Conservation (phyloP, 129 eudicot genomes). For the Pulicaria dysenterica region DNA sequence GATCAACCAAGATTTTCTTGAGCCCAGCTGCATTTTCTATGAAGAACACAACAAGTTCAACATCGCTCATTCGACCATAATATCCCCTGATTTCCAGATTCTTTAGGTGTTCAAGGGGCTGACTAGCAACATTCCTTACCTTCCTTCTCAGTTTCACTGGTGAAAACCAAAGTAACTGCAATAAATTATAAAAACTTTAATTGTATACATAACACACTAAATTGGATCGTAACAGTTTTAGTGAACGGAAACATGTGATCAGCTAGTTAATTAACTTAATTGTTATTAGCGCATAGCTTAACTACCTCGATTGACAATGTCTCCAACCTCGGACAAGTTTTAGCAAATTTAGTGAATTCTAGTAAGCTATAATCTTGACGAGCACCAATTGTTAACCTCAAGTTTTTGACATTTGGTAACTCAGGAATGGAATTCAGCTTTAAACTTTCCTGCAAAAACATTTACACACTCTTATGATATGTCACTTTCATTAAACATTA, state of each 20-base stretch:
- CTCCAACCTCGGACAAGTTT: slow-evolving; percentile 45
- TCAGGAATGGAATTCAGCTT: slow-evolving; percentile 31
- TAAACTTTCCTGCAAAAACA: slow-evolving; percentile 25
- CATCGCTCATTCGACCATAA: slow-evolving; percentile 22
- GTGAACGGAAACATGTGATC: background rate
- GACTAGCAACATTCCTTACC: background rate
- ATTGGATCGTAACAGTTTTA: background rate
- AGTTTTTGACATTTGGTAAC: slow-evolving; percentile 42
- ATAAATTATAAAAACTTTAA: background rate
- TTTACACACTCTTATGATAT: background rate
- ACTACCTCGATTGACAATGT: slow-evolving; percentile 45
- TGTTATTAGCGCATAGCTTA: background rate
- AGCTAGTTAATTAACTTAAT: background rate
- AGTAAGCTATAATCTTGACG: slow-evolving; percentile 40
- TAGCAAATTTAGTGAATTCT: slow-evolving; percentile 24
- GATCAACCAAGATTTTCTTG: slow-evolving; percentile 17
- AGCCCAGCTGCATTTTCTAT: slow-evolving; percentile 12
- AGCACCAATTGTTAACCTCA: slow-evolving; percentile 41
- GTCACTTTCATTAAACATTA: background rate
- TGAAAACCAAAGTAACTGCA: slow-evolving; percentile 13
- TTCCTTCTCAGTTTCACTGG: background rate
- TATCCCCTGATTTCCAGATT: slow-evolving; percentile 13
- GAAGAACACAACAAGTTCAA: slow-evolving; percentile 11
- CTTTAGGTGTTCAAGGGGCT: slow-evolving; percentile 4
- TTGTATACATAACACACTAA: background rate